Evolutionary conservation across 106 monocot species (phyloP).

Genomic region (Dendrobium officinale): DNA sequence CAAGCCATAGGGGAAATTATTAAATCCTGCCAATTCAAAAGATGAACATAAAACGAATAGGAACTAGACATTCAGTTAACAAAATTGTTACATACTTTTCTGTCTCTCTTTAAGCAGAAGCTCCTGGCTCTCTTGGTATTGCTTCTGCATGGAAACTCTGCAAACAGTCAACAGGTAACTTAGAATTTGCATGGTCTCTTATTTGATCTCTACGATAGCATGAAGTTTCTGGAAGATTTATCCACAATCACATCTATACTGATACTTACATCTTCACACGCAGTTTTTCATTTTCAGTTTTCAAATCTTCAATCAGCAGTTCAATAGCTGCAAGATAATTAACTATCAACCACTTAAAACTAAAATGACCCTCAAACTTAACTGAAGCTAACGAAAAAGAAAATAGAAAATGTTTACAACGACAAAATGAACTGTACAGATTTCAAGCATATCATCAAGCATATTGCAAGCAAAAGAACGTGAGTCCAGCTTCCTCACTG

Average conservation of each 20-base stretch:
- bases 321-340: slow-evolving; percentile 22
- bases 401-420: neutral
- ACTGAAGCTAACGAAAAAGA: neutral
- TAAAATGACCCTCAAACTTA: neutral
- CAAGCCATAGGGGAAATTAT: too few relatives aligned
- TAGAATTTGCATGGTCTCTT: neutral
- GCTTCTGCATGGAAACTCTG: slow-evolving; percentile 31
- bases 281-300: slow-evolving; percentile 27
- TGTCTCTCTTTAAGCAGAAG: slow-evolving; percentile 29
- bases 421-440: neutral
- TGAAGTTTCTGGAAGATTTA: neutral
- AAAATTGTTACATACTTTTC: slow-evolving; percentile 25
- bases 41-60: neutral
- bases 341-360: neutral
- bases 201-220: neutral
- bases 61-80: neutral
- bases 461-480: neutral
- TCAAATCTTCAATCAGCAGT: slow-evolving; percentile 28
- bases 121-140: slow-evolving; percentile 20
- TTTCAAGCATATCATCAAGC: neutral
- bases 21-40: neutral
- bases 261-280: slow-evolving; percentile 23
- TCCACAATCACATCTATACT: neutral
- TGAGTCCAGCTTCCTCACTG: neutral
- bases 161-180: slow-evolving; percentile 3